A percentile compares a stretch with the other conserved stretches of the same genome.
phyloP scores from a whole-genome alignment of 768 basidiomycete genomes.

The Auricularia heimuer region DNA sequence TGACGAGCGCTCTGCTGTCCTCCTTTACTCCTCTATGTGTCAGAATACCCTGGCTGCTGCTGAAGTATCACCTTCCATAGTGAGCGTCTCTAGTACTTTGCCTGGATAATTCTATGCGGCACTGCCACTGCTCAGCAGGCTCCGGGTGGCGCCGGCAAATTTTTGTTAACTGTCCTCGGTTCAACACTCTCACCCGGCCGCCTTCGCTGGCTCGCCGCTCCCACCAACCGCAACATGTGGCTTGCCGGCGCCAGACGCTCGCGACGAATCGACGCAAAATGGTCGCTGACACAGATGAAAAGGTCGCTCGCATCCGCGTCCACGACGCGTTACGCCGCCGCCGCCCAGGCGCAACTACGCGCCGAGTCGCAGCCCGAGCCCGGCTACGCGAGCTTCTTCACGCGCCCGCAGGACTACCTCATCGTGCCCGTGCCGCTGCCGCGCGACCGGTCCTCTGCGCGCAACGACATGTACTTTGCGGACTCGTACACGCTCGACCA shows the following conservation, averaged over 20 bases:
- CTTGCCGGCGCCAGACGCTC: not conserved
- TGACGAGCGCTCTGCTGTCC: no score
- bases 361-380: not conserved
- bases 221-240: not conserved
- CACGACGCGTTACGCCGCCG: not conserved
- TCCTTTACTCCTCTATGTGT: no score
- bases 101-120: no score
- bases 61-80: no score
- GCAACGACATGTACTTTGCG: conserved; percentile 46
- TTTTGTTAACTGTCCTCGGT: no score
- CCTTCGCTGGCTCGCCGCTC: not conserved
- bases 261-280: not conserved
- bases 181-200: no score
- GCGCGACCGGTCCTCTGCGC: conserved; percentile 27
- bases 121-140: no score
- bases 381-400: not conserved
- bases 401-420: not conserved
- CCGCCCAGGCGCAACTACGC: not conserved
- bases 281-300: not conserved
- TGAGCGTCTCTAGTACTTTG: no score
- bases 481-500: conserved; percentile 60
- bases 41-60: no score
- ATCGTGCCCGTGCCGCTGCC: conserved; percentile 63
- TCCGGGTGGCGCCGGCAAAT: no score
- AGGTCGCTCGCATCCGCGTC: not conserved